Evolutionary conservation across 2,329 filamentous ascomycete genomes (phyloP), one percentile per base, ranked within the genome.

Genomic region (Clarireedia monteithiana): DNA sequence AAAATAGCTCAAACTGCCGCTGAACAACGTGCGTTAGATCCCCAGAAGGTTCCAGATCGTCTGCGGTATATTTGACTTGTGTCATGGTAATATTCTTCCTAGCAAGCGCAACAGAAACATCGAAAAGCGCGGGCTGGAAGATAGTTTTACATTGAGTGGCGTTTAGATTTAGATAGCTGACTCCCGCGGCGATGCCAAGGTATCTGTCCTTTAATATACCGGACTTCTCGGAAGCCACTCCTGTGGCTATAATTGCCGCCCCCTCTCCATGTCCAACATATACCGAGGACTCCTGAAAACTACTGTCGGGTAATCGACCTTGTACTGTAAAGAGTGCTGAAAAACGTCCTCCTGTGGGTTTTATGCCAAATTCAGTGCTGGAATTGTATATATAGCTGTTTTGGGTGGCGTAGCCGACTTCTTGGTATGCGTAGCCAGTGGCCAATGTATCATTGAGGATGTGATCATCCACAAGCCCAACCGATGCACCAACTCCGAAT

Each of bases 371-470:
- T 36, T 68, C 58, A 3, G 63, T 64, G n/a, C 64, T 69, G 6
- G 48, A 30, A 59, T 74, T 74, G 61, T 73, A 71, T 17, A 68
- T 69, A 59, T 71, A 73, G 1, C 58, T 63, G 6, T 71, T 68
- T 7, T 65, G 61, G 14, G 68, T 48, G 5, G 61, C 26, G 45
- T 72, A 73, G 15, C 70, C 70, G 24, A 59, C 36, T 50, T 74
- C 71, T 48, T 69, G 60, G 39, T 68, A 73, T 9, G 58, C 56
- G 57, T 72, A 73, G 4, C 20, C 12, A 10, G 40, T 60, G 24
- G 48, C 55, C 15, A 56, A 27, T 6, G 23, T 5, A 45, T 53
- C 17, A 14, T 15, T 17, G 2, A 57, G 24, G 6, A 59, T 53
- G 20, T 48, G 4, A 6, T 47, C 42, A 40, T 53, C 51, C 4